A percentile compares a stretch with the other conserved stretches of the same genome.
Conservation (phyloP, 106 monocot genomes). For the Allium cepa region DNA sequence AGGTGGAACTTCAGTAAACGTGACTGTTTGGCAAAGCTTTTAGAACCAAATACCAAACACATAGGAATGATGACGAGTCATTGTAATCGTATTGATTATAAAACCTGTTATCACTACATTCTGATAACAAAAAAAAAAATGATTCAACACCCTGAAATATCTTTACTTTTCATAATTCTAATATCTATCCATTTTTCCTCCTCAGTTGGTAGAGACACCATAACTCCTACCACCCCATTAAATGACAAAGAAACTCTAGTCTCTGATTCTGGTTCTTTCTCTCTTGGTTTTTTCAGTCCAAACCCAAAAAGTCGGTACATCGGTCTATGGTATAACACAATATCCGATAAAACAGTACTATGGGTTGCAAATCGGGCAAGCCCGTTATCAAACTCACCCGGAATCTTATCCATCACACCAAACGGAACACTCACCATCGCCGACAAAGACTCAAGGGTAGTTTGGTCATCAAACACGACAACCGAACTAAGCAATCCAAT, state of each 20-base stretch:
- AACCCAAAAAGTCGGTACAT: constrained; percentile 3
- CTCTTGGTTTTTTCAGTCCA: constrained; percentile 9
- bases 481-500: background rate
- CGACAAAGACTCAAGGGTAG: background rate
- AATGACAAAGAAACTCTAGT: constrained; percentile 5
- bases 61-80: too few relatives aligned
- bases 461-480: background rate
- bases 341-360: constrained; percentile 2
- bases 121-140: background rate
- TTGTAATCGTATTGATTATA: too few relatives aligned
- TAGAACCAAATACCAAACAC: too few relatives aligned
- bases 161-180: background rate
- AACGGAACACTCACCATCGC: constrained; percentile 4
- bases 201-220: constrained; percentile 1
- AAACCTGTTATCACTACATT: too few relatives aligned
- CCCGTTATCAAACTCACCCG: background rate
- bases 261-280: constrained; percentile 6
- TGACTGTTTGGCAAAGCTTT: too few relatives aligned
- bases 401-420: background rate
- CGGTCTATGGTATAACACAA: constrained; percentile 11
- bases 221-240: background rate
- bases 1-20: too few relatives aligned
- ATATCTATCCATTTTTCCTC: background rate
- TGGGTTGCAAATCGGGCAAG: constrained; percentile 13
- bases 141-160: background rate